These are phyloP conservation scores for Acanthamoeba healyi DNA, from an alignment of 208 protist genomes.

Conservation along the genomic window DNA sequence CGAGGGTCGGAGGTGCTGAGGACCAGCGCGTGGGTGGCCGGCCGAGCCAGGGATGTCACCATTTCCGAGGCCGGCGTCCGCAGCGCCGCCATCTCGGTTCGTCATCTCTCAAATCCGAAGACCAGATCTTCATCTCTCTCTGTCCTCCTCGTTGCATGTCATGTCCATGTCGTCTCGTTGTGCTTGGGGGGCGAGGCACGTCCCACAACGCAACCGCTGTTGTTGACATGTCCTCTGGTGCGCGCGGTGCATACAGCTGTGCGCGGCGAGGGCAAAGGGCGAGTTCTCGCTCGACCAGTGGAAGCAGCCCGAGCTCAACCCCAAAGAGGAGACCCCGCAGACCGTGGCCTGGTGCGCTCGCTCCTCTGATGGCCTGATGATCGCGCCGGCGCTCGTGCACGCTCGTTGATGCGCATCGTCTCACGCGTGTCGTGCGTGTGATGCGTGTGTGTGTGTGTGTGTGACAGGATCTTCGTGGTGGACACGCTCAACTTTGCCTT, in stretches of 20 bases:
- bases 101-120: no score
- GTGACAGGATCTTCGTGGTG: constrained; percentile 83
- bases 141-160: background rate
- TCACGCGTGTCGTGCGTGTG: background rate
- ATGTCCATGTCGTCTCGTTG: background rate
- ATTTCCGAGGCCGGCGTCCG: background rate
- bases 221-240: no score
- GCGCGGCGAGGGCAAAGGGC: constrained; percentile 19
- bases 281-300: constrained; percentile 33
- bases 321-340: constrained; percentile 21
- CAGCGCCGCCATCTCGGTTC: background rate
- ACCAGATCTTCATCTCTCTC: background rate
- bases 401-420: background rate
- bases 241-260: no score
- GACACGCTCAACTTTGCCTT: constrained; percentile 88
- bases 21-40: constrained; percentile 27
- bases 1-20: constrained; percentile 4
- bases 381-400: background rate
- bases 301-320: constrained; percentile 65
- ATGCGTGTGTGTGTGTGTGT: background rate
- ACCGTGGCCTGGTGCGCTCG: constrained; percentile 4
- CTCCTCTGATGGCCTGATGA: background rate
- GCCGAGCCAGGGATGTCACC: background rate
- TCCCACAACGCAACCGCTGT: no score
- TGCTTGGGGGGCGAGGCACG: background rate